phyloP scores from a whole-genome alignment of 108 stramenopile genomes.

The Cylindrotheca closterium region DNA sequence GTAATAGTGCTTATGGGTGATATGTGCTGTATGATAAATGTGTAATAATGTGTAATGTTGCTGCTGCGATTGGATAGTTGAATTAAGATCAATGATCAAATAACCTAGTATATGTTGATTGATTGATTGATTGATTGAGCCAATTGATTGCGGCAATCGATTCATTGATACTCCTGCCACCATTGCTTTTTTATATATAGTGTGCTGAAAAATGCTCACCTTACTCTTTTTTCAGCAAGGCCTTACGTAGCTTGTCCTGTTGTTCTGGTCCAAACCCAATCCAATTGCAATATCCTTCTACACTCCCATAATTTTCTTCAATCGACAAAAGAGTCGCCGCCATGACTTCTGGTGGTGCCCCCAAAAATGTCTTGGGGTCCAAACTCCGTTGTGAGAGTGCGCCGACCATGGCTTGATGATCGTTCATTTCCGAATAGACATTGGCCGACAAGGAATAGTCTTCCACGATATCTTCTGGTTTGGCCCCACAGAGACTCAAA shows the following conservation, averaged over 20 bases:
- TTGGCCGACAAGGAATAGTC: slow-evolving; percentile 89
- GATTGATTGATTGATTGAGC: no score
- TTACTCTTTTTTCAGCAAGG: slow-evolving; percentile 44
- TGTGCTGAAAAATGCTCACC: no score
- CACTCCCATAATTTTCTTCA: slow-evolving; percentile 68
- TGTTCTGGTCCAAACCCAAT: slow-evolving; percentile 87
- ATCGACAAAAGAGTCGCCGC: slow-evolving; percentile 73
- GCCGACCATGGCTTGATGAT: slow-evolving; percentile 92
- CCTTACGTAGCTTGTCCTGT: slow-evolving; percentile 66
- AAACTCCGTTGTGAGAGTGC: slow-evolving; percentile 84
- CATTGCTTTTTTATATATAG: no score
- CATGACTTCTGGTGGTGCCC: slow-evolving; percentile 91
- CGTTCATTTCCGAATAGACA: slow-evolving; percentile 92
- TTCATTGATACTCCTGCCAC: no score
- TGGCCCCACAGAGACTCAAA: slow-evolving; percentile 61
- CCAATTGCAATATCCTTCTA: slow-evolving; percentile 85
- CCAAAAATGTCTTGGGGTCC: slow-evolving; percentile 85
- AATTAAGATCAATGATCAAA: no score
- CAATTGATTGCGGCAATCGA: no score
- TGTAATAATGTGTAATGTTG: no score
- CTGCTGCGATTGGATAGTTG: no score
- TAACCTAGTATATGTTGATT: no score
- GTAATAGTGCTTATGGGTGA: no score
- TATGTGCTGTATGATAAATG: no score
- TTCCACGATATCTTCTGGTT: slow-evolving; percentile 80